Evolutionary conservation across 1,139 yeast genomes (phyloP), one percentile per base, ranked within the genome.

Genomic region (Geotrichum europaeum): DNA sequence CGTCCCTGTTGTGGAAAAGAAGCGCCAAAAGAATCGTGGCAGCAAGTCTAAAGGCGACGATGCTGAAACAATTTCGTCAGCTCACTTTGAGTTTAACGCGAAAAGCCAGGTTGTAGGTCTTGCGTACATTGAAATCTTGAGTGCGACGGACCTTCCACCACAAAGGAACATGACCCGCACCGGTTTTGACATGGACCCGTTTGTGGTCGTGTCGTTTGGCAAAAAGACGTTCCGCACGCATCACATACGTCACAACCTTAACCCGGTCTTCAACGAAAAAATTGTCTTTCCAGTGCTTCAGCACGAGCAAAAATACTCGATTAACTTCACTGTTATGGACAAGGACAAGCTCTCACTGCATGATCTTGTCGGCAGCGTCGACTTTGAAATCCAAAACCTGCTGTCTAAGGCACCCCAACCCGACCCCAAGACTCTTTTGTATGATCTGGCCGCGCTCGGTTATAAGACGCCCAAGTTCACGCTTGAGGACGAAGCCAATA

Each of bases 181-280:
- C 24, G 85, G 94, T 0, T 92, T 87, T 69, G 97, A 91, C 72
- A 89, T 92, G 96, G 98, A 92, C 69, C 98, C 98, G 0, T 92
- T 92, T 75, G 95, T 92, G 6, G 92, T 92, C 20, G 86, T 89
- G 0, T 86, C 96, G 0, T 90, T 91, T 72, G 97, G 97, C 15
- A 87, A 89, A 69, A 87, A 87, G 65, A 90, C 95, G 0, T 92
- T 84, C 72, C 82, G 96, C 66, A 91, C 97, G 0, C 86, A 92
- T 28, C 87, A 92, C 85, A 82, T 86, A 67, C 82, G 90, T 32
- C 97, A 92, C 70, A 87, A 89, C 0, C 73, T 90, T 58, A 86
- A 86, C 62, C 99, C 99, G 0, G 80, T 85, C 0, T 92, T 85
- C 72, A 85, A 89, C 70, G 96, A 92, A 73, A 76, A 87, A 66